Evolutionary conservation across 164 flowering plant species (phyloP).

Genomic region (Macadamia tetraphylla): DNA sequence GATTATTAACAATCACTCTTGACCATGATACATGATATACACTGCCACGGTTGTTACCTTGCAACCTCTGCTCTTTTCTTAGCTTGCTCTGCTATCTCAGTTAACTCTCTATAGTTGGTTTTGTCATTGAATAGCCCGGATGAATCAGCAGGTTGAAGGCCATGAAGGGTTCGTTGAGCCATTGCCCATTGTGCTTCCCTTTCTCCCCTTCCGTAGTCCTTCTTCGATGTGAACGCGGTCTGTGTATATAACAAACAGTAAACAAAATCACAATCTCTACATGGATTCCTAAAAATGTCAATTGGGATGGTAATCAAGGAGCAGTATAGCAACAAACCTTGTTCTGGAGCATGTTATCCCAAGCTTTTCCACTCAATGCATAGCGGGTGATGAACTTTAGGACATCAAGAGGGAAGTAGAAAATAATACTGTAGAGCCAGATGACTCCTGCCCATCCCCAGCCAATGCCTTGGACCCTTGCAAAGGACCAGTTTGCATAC

Average conservation of each 20-base stretch:
- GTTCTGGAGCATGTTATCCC: constrained; percentile 33
- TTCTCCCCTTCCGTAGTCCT: constrained; percentile 27
- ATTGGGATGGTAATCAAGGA: not conserved
- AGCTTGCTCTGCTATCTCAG: constrained; percentile 27
- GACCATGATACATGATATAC: too few relatives aligned
- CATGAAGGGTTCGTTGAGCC: constrained; percentile 43
- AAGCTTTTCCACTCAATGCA: constrained; percentile 37
- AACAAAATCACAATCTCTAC: too few relatives aligned
- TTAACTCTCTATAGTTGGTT: constrained; percentile 18
- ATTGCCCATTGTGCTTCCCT: constrained; percentile 50
- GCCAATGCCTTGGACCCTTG: constrained; percentile 30
- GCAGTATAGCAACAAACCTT: constrained; percentile 21
- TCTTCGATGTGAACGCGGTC: constrained; percentile 25
- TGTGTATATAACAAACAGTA: not conserved
- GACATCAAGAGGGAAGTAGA: constrained; percentile 17
- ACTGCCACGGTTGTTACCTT: too few relatives aligned
- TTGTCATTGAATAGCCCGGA: constrained; percentile 24
- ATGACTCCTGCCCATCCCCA: constrained; percentile 50
- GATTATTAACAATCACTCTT: too few relatives aligned
- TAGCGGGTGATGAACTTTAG: constrained; percentile 35
- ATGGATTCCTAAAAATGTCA: not conserved
- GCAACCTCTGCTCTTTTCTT: constrained; percentile 19
- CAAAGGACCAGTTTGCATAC: constrained; percentile 31
- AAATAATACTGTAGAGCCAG: constrained; percentile 29
- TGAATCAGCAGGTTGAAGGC: constrained; percentile 31